Conservation (phyloP, 768 basidiomycete species). For the Nevesoporus exiguus region DNA sequence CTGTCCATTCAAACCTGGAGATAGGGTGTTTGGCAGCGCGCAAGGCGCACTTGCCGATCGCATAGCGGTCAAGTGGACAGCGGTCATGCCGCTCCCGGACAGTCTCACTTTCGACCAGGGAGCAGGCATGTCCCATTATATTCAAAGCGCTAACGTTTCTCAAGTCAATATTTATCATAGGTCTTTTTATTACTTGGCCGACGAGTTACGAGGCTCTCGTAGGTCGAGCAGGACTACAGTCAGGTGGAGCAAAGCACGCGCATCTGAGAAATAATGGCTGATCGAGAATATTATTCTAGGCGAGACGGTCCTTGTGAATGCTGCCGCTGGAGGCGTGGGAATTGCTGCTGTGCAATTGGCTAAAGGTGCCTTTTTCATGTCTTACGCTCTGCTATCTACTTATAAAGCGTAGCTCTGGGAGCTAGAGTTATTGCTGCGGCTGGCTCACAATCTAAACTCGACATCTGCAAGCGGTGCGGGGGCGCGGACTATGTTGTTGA, state of each 20-base stretch:
- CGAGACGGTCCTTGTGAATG: constrained; percentile 91
- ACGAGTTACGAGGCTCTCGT: constrained; percentile 92
- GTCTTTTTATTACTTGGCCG: constrained; percentile 84
- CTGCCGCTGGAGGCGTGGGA: constrained; percentile 95
- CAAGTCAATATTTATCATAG: constrained; percentile 36
- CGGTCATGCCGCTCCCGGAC: constrained; percentile 66
- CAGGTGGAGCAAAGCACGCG: constrained; percentile 44
- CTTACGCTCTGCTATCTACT: neutral
- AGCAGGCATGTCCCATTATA: constrained; percentile 49
- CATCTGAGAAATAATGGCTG: constrained; percentile 3
- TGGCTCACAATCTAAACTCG: constrained; percentile 73
- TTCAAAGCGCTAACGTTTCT: neutral
- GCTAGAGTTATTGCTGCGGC: constrained; percentile 95
- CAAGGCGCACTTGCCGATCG: constrained; percentile 83
- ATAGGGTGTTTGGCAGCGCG: constrained; percentile 80
- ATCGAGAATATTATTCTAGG: constrained; percentile 38
- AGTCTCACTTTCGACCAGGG: constrained; percentile 82
- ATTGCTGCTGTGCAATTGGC: constrained; percentile 90
- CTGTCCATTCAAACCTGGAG: constrained; percentile 76
- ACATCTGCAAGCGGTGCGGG: constrained; percentile 69
- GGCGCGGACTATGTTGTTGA: constrained; percentile 83
- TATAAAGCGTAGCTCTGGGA: constrained; percentile 58
- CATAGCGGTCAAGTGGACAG: constrained; percentile 50
- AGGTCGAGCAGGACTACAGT: constrained; percentile 74
- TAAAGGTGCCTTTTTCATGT: constrained; percentile 53